phyloP scores from a whole-genome alignment of 2,329 filamentous ascomycete genomes.

The Macrophomina pseudophaseolina region DNA sequence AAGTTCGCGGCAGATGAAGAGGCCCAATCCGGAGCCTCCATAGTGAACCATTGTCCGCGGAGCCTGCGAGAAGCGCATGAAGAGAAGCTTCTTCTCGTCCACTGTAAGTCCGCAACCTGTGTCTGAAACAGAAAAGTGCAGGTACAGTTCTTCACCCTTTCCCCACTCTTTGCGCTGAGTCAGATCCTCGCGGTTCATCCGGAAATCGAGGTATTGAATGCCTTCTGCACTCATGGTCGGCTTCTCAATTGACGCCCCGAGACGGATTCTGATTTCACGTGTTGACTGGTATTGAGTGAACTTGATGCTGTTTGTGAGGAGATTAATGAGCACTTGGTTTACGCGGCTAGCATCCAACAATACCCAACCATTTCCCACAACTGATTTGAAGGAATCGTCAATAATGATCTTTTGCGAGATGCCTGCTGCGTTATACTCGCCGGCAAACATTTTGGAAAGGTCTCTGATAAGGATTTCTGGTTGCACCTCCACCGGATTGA shows the following conservation, averaged over 20 bases:
- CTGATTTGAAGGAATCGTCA: slow-evolving; percentile 26
- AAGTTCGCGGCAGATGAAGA: slow-evolving; percentile 74
- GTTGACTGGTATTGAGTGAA: slow-evolving; percentile 35
- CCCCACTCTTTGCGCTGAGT: slow-evolving; percentile 36
- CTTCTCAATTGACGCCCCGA: slow-evolving; percentile 34
- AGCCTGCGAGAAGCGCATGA: slow-evolving; percentile 33
- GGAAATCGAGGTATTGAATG: slow-evolving; percentile 23
- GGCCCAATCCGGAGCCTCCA: slow-evolving; percentile 72
- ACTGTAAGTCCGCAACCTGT: slow-evolving; percentile 40
- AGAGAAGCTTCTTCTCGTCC: slow-evolving; percentile 40
- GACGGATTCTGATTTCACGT: slow-evolving; percentile 39
- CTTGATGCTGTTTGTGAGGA: slow-evolving; percentile 41
- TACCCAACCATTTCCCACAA: slow-evolving; percentile 29
- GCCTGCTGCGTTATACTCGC: slow-evolving; percentile 31
- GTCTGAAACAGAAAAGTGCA: slow-evolving; percentile 40
- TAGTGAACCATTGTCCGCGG: slow-evolving; percentile 74
- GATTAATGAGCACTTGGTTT: slow-evolving; percentile 37
- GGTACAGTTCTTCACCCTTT: slow-evolving; percentile 35
- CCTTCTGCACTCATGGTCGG: slow-evolving; percentile 19
- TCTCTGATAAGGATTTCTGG: slow-evolving; percentile 31
- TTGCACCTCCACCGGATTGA: slow-evolving; percentile 32
- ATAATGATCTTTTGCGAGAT: slow-evolving; percentile 28
- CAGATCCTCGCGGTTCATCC: slow-evolving; percentile 19
- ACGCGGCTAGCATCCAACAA: slow-evolving; percentile 29
- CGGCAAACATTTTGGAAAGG: slow-evolving; percentile 34